Evolutionary conservation across 306 rosid genomes (phyloP), one percentile per base, ranked within the genome.

Genomic region (Fragaria vesca): DNA sequence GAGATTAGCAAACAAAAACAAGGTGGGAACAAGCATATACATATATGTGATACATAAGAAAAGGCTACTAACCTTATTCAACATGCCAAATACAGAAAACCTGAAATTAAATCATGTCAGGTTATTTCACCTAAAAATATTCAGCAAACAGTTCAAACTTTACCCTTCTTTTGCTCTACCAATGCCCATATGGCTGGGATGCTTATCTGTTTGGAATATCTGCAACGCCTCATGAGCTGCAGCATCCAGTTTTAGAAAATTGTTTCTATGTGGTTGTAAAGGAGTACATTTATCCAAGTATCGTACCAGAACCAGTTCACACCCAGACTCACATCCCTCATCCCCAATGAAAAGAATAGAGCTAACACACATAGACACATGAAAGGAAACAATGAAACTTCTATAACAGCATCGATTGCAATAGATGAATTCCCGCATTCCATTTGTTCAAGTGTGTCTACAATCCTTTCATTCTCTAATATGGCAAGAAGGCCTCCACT

Each of bases 101-200:
- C 97, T 95, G 92, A 80, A 72, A 70, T 72, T 60, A 72, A 72
- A 78, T 78, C 81, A 80, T 38, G 48, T 83, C 67, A 75, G 68
- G 69, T 72, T 21, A 80, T 18, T 72, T 28, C 34, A 24, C 55
- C 9, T 71, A 78, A 73, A 68, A 76, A 82, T 61, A 38, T 77
- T 40, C 26, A 69, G 46, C 51, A 78, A 69, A 52, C 15, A 66
- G 73, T 76, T 82, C 70, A 80, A 71, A n/a, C 76, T 79, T 62
- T 85, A 94, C 98, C 97, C 98, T 87, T 95, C 98, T 88, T 95
- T 95, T 69, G 97, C 92, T 86, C 97, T 87, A 72, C 98, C 98
- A 79, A 95, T 95, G 84, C 98, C 98, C 98, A 95, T 95, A 80
- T 92, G 93, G 89, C 98, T 95, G 52, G 98, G 97, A 86, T 92